phyloP scores from a whole-genome alignment of 257 asterid genomes.

The Nicotiana knightiana region DNA sequence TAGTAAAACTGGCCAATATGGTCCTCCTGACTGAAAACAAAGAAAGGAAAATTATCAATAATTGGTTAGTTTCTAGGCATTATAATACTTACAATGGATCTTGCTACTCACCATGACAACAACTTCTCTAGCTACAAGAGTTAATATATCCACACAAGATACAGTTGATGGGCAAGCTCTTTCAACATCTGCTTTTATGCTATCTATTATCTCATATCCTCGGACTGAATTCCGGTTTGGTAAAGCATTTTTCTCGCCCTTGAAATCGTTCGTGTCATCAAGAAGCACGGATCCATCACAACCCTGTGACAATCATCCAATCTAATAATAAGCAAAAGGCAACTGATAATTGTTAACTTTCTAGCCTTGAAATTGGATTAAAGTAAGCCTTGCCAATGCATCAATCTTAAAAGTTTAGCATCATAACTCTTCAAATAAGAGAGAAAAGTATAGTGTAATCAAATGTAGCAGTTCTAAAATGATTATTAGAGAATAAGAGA shows the following conservation, averaged over 20 bases:
- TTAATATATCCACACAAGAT: slow-evolving; percentile 40
- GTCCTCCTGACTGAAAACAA: slow-evolving; percentile 52
- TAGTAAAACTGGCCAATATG: slow-evolving; percentile 25
- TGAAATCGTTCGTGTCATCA: slow-evolving; percentile 52
- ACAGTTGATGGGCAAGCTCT: slow-evolving; percentile 48
- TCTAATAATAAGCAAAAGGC: neutral
- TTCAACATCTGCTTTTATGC: slow-evolving; percentile 57
- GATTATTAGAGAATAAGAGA: neutral
- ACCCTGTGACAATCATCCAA: slow-evolving; percentile 32
- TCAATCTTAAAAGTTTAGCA: no score
- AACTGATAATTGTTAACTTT: neutral
- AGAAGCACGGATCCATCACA: slow-evolving; percentile 79
- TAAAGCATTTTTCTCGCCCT: slow-evolving; percentile 61
- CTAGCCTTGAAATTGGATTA: neutral
- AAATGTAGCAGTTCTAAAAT: no score
- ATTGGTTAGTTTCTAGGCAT: neutral
- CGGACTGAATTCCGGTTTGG: slow-evolving; percentile 60
- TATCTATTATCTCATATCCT: slow-evolving; percentile 62
- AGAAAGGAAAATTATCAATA: neutral
- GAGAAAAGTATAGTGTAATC: no score
- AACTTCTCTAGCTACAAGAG: slow-evolving; percentile 68
- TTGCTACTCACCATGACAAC: slow-evolving; percentile 36
- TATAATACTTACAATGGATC: neutral
- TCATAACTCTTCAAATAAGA: no score
- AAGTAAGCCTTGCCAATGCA: no score